Percentiles rank a stretch among this genome's conserved stretches.
phyloP scores from a whole-genome alignment of 1,139 yeast genomes.

The Meyerozyma guilliermondii region DNA sequence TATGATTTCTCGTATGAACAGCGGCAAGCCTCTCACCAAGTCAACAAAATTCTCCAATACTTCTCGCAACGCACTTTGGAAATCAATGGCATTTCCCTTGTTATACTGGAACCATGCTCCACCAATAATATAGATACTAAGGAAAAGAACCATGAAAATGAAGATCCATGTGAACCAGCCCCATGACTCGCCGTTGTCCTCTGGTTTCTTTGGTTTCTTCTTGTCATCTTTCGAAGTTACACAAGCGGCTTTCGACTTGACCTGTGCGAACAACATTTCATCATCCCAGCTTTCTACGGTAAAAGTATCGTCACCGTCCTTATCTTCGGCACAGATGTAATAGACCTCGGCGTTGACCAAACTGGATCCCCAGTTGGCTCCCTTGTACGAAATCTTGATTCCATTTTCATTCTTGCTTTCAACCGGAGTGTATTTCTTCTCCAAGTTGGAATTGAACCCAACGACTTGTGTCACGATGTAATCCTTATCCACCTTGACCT shows the following conservation, averaged over 20 bases:
- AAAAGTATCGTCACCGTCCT: conserved; percentile 24
- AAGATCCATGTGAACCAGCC: conserved; percentile 78
- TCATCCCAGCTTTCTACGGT: conserved; percentile 30
- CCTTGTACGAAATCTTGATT: conserved; percentile 42
- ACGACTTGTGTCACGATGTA: conserved; percentile 51
- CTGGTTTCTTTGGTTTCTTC: conserved; percentile 16
- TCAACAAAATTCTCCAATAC: conserved; percentile 66
- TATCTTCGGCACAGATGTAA: conserved; percentile 45
- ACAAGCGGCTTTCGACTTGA: conserved; percentile 37
- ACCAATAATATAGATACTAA: conserved; percentile 69
- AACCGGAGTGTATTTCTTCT: conserved; percentile 22
- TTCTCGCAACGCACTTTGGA: conserved; percentile 57
- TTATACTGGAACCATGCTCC: conserved; percentile 74
- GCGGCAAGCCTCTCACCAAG: conserved; percentile 61
- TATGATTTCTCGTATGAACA: conserved; percentile 63
- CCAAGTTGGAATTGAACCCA: conserved; percentile 36
- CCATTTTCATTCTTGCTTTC: conserved; percentile 26
- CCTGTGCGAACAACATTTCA: conserved; percentile 18
- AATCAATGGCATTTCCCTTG: conserved; percentile 48
- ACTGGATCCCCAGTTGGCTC: conserved; percentile 69
- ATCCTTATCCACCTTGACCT: conserved; percentile 40
- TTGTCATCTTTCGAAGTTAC: conserved; percentile 23
- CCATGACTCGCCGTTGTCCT: conserved; percentile 49
- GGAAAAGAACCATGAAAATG: conserved; percentile 59
- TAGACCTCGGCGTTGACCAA: conserved; percentile 46